Evolutionary conservation across 176 grass and related monocot species (phyloP).

Genomic region (Chloris gayana): DNA sequence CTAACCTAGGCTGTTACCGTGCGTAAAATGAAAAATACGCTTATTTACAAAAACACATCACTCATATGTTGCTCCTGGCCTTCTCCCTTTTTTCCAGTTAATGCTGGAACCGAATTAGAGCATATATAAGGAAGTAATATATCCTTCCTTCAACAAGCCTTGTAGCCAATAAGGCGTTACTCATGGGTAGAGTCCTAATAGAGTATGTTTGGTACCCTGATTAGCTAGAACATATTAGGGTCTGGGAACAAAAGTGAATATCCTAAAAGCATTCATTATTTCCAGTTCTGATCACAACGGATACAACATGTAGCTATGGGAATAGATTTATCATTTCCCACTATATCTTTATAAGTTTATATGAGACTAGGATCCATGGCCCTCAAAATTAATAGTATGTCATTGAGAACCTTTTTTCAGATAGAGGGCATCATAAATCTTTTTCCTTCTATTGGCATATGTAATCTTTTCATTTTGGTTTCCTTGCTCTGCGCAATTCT

Average conservation of each 20-base stretch:
- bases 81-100: no score
- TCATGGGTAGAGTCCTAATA: no score
- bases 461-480: neutral
- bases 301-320: neutral
- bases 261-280: neutral
- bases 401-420: neutral
- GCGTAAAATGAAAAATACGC: neutral
- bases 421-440: neutral
- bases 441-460: neutral
- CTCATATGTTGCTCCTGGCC: no score
- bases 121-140: no score
- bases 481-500: neutral
- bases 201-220: no score
- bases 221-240: neutral
- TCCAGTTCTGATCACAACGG: neutral
- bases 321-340: constrained; percentile 2
- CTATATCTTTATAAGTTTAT: neutral
- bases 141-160: no score
- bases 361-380: neutral
- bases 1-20: neutral
- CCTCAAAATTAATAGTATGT: neutral
- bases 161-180: no score
- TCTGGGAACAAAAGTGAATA: constrained; percentile 10
- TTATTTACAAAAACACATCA: neutral
- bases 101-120: no score